Evolutionary conservation across 805 yeast genomes (phyloP).

Genomic region (Saccharomycopsis synnaedendra): DNA sequence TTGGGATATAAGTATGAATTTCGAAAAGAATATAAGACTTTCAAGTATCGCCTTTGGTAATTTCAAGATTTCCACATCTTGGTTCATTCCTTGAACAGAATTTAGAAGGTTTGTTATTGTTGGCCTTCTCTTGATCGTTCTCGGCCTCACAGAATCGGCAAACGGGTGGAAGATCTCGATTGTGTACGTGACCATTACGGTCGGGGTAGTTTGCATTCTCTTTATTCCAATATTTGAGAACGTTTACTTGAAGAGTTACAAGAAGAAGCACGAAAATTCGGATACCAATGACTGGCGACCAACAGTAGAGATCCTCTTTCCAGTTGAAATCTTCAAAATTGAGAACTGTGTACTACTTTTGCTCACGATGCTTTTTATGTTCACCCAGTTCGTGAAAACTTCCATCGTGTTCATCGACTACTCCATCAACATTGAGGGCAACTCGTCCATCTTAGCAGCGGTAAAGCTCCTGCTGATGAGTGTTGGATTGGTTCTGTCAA

Average conservation of each 20-base stretch:
- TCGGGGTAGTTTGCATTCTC: conserved; percentile 51
- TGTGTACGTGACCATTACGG: conserved; percentile 36
- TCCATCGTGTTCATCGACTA: conserved; percentile 21
- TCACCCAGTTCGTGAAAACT: conserved; percentile 18
- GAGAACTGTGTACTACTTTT: conserved; percentile 21
- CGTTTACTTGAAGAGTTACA: conserved; percentile 4
- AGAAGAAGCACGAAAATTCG: not conserved
- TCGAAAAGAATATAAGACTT: too few species aligned
- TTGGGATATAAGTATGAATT: too few species aligned
- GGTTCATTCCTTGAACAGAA: too few species aligned
- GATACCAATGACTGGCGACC: not conserved
- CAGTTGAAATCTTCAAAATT: conserved; percentile 20
- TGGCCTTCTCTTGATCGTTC: conserved; percentile 25
- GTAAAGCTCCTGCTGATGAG: conserved; percentile 26
- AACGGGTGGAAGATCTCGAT: conserved; percentile 10
- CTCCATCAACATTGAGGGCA: conserved; percentile 20
- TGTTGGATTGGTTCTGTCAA: conserved; percentile 11
- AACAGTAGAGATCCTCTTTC: conserved; percentile 20
- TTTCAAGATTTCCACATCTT: too few species aligned
- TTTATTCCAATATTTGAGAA: conserved; percentile 17
- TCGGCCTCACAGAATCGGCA: conserved; percentile 13
- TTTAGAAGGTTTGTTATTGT: conserved; percentile 25
- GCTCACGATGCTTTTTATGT: conserved; percentile 17
- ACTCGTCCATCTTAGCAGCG: conserved; percentile 26
- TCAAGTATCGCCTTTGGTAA: too few species aligned